phyloP scores from a whole-genome alignment of 2,329 filamentous ascomycete genomes.

The Madurella mycetomatis region DNA sequence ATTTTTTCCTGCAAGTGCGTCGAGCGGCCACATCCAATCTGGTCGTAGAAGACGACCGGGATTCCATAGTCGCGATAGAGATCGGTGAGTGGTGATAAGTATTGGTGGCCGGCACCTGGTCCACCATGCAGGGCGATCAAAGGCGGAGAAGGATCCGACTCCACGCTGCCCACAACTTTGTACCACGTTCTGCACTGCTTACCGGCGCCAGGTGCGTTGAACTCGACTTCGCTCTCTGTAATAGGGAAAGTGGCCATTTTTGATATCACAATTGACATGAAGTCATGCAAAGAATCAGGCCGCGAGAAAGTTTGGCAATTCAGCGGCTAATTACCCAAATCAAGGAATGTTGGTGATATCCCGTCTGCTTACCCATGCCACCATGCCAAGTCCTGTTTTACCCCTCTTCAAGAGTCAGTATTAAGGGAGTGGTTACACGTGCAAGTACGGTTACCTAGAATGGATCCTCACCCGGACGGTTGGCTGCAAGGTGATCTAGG shows the following conservation, averaged over 20 bases:
- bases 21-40: conserved; percentile 4
- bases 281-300: too few relatives aligned
- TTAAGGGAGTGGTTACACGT: too few relatives aligned
- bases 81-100: conserved; percentile 11
- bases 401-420: too few relatives aligned
- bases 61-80: conserved; percentile 1
- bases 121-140: conserved; percentile 9
- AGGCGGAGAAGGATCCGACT: background rate
- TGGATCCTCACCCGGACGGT: too few relatives aligned
- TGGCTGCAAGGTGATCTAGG: too few relatives aligned
- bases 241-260: background rate
- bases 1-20: conserved; percentile 2
- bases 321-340: too few relatives aligned
- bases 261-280: too few relatives aligned
- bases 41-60: conserved; percentile 11
- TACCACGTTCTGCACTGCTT: conserved; percentile 14
- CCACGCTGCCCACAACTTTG: conserved; percentile 9
- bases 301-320: too few relatives aligned
- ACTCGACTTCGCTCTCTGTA: conserved; percentile 10
- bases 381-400: too few relatives aligned
- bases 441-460: too few relatives aligned
- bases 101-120: conserved; percentile 8
- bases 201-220: conserved; percentile 11
- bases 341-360: too few relatives aligned
- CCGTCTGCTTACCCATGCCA: too few relatives aligned